phyloP scores from a whole-genome alignment of 2,329 filamentous ascomycete genomes.

The Colletotrichum higginsianum region DNA sequence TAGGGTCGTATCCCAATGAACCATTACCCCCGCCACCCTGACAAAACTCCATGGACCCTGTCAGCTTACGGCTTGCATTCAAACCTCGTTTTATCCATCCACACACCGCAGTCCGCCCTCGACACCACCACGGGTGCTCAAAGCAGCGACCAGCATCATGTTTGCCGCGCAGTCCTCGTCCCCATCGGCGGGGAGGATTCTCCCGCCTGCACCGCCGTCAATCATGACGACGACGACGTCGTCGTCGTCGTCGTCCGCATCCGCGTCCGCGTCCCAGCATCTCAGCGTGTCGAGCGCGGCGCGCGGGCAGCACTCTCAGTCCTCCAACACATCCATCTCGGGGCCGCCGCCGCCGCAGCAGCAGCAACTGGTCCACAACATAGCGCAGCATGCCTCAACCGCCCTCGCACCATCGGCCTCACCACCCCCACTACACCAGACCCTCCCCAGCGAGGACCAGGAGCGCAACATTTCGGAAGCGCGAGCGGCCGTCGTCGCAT shows the following conservation, averaged over 20 bases:
- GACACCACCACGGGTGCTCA: not conserved
- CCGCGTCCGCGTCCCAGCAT: slow-evolving; percentile 10
- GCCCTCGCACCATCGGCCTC: slow-evolving; percentile 7
- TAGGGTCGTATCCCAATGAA: not conserved
- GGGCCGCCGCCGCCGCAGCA: slow-evolving; percentile 11
- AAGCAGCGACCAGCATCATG: slow-evolving; percentile 24
- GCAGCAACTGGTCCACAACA: not conserved
- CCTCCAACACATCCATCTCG: slow-evolving; percentile 39
- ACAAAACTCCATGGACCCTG: not conserved
- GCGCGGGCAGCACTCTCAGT: slow-evolving; percentile 31
- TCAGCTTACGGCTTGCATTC: not conserved
- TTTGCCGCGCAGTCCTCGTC: slow-evolving; percentile 34
- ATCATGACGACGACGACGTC: slow-evolving; percentile 28
- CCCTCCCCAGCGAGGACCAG: slow-evolving; percentile 59
- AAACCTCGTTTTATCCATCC: too few relatives aligned
- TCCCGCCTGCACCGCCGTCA: slow-evolving; percentile 20
- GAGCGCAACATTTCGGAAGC: slow-evolving; percentile 69
- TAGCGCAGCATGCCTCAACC: slow-evolving; percentile 15
- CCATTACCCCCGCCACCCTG: slow-evolving; percentile 1
- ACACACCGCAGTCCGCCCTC: not conserved
- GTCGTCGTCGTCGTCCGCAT: not conserved
- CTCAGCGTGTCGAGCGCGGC: slow-evolving; percentile 40
- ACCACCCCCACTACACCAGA: slow-evolving; percentile 48
- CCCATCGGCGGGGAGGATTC: slow-evolving; percentile 22
- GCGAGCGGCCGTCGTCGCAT: slow-evolving; percentile 71